Evolutionary conservation across 768 basidiomycete species (phyloP).

Genomic region (Mycena leptocephala): DNA sequence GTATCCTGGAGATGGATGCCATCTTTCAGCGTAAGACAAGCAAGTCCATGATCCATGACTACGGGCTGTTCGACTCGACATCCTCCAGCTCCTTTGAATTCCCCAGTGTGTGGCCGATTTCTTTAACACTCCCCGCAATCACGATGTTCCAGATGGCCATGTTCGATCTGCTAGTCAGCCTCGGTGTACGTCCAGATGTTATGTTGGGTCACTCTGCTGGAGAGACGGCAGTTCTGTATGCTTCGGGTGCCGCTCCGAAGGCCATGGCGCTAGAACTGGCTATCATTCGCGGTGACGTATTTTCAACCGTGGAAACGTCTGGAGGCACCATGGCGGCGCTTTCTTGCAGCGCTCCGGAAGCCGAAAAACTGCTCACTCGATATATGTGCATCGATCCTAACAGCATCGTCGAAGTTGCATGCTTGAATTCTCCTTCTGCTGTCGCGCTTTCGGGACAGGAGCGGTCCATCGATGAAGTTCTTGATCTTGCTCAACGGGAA

Average conservation of each 20-base stretch:
- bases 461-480: conserved; percentile 47
- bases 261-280: conserved; percentile 61
- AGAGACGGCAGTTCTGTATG: conserved; percentile 61
- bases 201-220: conserved; percentile 69
- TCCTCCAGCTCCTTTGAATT: conserved; percentile 23
- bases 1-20: conserved; percentile 56
- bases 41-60: conserved; percentile 52
- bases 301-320: conserved; percentile 51
- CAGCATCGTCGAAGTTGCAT: conserved; percentile 55
- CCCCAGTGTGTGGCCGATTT: conserved; percentile 51
- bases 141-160: conserved; percentile 64
- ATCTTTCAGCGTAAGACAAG: conserved; percentile 48
- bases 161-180: conserved; percentile 54
- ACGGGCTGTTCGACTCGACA: conserved; percentile 52
- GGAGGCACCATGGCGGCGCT: conserved; percentile 64
- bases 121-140: conserved; percentile 58
- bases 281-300: conserved; percentile 57
- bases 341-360: conserved; percentile 49
- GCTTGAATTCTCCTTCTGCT: conserved; percentile 56
- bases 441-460: conserved; percentile 56
- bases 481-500: conserved; percentile 44
- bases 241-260: conserved; percentile 59
- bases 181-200: no score
- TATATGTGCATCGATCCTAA: background rate
- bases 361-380: conserved; percentile 43